Evolutionary conservation across 352 stramenopile genomes (phyloP), one percentile per base, ranked within the genome.

Genomic region (Phytopythium oedochilum): DNA sequence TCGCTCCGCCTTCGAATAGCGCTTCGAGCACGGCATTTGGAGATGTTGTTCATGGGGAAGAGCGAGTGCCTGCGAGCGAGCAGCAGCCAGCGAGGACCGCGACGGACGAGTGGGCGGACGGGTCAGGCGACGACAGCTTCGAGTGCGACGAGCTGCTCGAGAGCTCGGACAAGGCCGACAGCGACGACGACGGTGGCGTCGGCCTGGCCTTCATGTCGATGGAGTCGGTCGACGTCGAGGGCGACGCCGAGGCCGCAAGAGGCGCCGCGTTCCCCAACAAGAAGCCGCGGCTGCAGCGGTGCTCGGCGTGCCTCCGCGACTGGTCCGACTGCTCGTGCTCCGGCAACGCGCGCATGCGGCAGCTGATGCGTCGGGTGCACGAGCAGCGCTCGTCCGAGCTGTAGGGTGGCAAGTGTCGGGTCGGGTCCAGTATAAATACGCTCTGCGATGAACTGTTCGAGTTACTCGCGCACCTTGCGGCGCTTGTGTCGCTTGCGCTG

Each of bases 71-170:
- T 15, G 31, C 47, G 14, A 29, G 9, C 3, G 28, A 35, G 18
- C 28, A 4, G 5, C 46, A 51, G 3, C 44, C 44, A n/a, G 12
- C 44, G 10, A 17, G 12, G 20, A 26, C 3, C n/a, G 31, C 9
- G 29, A 29, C 31, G 20, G 61, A 64, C 28, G 53, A 63, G 20
- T 75, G 68, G 68, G 58, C 63, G 38, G 50, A 72, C 47, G 64
- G 39, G 42, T 75, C 63, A 4, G 59, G 55, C 29, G 66, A 83
- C 57, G 80, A 85, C 14, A 70, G 70, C 15, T 93, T 88, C 61
- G 83, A 93, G 70, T 75, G 81, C 34, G 78, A 91, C 22, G 83
- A 90, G 31, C 63, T 93, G 2, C 68, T 69, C 3, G 75, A 68
- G 15, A 88, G 76, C 56, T 84, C 75, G 2, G 71, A 81, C 34